Conservation (phyloP, 2,329 filamentous ascomycete genomes). For the Tolypocladium tropicale region DNA sequence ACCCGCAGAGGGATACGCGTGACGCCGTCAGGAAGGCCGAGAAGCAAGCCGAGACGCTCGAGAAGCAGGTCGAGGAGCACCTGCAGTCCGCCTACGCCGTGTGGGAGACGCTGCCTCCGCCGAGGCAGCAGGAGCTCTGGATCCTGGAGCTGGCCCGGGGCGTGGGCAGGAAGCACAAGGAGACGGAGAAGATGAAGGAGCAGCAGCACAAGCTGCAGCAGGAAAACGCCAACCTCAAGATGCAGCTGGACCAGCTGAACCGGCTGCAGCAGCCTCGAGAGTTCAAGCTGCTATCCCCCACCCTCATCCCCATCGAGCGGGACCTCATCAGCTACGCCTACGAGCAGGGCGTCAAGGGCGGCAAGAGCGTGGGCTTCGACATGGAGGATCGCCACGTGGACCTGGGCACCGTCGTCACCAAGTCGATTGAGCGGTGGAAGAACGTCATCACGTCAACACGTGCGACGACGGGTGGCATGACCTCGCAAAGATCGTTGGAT, state of each 20-base stretch:
- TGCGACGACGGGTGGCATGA: constrained; percentile 32
- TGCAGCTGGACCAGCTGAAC: constrained; percentile 49
- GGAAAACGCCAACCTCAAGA: constrained; percentile 45
- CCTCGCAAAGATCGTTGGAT: constrained; percentile 38
- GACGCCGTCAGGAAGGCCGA: constrained; percentile 39
- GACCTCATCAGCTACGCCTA: constrained; percentile 35
- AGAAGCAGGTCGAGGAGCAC: constrained; percentile 63
- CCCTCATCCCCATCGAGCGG: constrained; percentile 40
- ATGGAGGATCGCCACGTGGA: constrained; percentile 42
- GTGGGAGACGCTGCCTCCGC: constrained; percentile 56
- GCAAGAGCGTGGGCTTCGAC: constrained; percentile 32
- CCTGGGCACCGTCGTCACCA: constrained; percentile 38
- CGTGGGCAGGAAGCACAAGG: constrained; percentile 45
- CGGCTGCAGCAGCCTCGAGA: constrained; percentile 50
- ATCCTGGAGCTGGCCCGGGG: constrained; percentile 50
- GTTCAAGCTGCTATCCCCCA: constrained; percentile 41
- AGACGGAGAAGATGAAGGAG: constrained; percentile 40
- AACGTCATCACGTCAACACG: constrained; percentile 44
- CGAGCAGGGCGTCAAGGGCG: constrained; percentile 32
- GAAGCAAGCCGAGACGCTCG: constrained; percentile 46
- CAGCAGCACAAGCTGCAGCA: constrained; percentile 41
- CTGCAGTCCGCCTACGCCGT: constrained; percentile 66
- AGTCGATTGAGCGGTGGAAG: constrained; percentile 54
- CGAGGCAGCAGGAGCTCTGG: constrained; percentile 51
- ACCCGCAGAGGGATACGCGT: constrained; percentile 29